A percentile compares a stretch with the other conserved stretches of the same genome.
phyloP scores from a whole-genome alignment of 2,329 filamentous ascomycete genomes.

The Aspergillus candidus region DNA sequence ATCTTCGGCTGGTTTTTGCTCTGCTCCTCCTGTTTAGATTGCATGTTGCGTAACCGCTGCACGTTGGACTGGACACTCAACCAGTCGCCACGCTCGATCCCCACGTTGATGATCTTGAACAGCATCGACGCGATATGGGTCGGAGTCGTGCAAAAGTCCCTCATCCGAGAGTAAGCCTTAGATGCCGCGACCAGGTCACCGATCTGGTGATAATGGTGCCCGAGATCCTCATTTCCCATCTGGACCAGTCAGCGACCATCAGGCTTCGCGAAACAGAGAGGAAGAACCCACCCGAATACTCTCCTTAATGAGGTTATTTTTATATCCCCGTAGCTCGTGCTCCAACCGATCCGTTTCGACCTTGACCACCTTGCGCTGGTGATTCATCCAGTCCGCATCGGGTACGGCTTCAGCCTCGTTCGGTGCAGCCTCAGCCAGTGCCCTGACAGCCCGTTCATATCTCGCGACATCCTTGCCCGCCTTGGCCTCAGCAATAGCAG shows the following conservation, averaged over 20 bases:
- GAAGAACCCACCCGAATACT: conserved; percentile 68
- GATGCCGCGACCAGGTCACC: conserved; percentile 67
- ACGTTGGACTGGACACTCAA: conserved; percentile 57
- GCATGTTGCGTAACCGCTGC: conserved; percentile 49
- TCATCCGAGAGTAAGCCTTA: conserved; percentile 79
- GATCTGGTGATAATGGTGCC: conserved; percentile 70
- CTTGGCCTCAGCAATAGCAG: conserved; percentile 71
- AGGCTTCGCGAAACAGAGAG: neutral
- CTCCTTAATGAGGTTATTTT: conserved; percentile 95
- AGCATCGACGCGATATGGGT: conserved; percentile 80
- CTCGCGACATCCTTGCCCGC: conserved; percentile 63
- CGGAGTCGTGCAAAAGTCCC: conserved; percentile 77
- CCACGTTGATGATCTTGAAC: conserved; percentile 69
- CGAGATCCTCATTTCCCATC: conserved; percentile 94
- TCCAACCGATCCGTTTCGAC: conserved; percentile 71
- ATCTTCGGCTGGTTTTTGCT: conserved; percentile 60
- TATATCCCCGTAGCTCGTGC: conserved; percentile 80
- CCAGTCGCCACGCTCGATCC: conserved; percentile 74
- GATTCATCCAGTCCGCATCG: conserved; percentile 71
- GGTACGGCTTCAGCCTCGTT: conserved; percentile 59
- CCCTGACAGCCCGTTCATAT: conserved; percentile 64
- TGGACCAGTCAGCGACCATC: conserved; percentile 32
- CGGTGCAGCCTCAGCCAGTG: conserved; percentile 58
- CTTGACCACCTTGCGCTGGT: conserved; percentile 60
- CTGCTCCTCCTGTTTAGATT: conserved; percentile 53